These are phyloP conservation scores for Actinidia arguta DNA, from an alignment of 179 eudicot species.

Conservation along the genomic window DNA sequence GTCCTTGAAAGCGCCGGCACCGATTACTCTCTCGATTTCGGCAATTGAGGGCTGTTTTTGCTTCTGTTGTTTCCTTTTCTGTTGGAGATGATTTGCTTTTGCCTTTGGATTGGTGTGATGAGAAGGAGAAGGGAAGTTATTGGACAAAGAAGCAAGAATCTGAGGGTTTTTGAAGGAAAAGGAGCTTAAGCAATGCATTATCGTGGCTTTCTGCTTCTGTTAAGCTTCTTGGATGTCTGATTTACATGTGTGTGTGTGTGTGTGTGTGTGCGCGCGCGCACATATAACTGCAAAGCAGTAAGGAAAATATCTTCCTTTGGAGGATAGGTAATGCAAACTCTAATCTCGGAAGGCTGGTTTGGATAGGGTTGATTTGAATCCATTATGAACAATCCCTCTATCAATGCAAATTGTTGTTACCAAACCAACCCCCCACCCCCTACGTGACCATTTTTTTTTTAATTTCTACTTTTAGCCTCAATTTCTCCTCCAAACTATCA, in stretches of 20 bases:
- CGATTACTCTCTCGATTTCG: constrained; percentile 59
- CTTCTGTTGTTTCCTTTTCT: constrained; percentile 19
- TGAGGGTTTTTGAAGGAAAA: constrained; percentile 20
- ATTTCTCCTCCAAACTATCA: no score
- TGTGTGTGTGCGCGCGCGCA: not conserved
- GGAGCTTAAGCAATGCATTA: constrained; percentile 30
- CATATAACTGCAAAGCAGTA: not conserved
- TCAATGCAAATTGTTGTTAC: no score
- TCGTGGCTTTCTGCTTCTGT: not conserved
- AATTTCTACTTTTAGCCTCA: no score
- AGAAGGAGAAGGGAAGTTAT: constrained; percentile 19
- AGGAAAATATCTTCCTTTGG: not conserved
- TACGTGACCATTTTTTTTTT: no score
- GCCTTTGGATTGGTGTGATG: constrained; percentile 17
- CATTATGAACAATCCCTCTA: no score
- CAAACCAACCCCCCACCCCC: no score
- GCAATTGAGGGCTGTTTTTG: constrained; percentile 42
- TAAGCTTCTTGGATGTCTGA: not conserved
- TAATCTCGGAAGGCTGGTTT: no score
- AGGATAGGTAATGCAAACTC: no score
- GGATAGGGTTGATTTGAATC: no score
- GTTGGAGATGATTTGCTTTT: not conserved
- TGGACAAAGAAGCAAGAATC: constrained; percentile 31
- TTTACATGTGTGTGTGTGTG: not conserved
- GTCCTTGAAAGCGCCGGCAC: constrained; percentile 55